Evolutionary conservation across 1,284 basidiomycete species (phyloP).

Genomic region (Irpex sp.): DNA sequence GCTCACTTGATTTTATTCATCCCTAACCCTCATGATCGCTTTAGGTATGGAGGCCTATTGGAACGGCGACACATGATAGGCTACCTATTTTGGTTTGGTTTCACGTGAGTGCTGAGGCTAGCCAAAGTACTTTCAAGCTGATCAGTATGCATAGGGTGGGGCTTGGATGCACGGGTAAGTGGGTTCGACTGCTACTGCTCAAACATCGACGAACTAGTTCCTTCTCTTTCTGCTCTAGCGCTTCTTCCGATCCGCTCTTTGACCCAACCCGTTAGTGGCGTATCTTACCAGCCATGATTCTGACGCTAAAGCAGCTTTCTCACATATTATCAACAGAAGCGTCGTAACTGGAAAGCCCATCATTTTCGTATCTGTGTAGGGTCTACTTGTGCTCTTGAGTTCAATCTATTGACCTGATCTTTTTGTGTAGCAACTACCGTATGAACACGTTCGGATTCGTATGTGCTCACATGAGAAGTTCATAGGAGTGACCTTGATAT

Average conservation of each 20-base stretch:
- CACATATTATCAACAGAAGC: slow-evolving; percentile 46
- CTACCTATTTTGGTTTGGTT: slow-evolving; percentile 50
- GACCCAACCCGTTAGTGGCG: slow-evolving; percentile 41
- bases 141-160: slow-evolving; percentile 37
- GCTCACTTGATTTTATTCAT: not conserved
- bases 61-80: slow-evolving; percentile 26
- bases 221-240: slow-evolving; percentile 22
- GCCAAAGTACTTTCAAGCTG: not conserved
- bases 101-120: slow-evolving; percentile 31
- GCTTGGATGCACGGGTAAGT: slow-evolving; percentile 40
- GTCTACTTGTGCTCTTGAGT: not conserved
- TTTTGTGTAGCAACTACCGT: slow-evolving; percentile 44
- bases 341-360: slow-evolving; percentile 43
- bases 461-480: slow-evolving; percentile 15
- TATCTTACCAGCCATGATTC: not conserved
- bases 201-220: slow-evolving; percentile 1
- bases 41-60: slow-evolving; percentile 39
- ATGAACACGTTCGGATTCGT: slow-evolving; percentile 58
- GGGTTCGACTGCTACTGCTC: not conserved
- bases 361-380: slow-evolving; percentile 50
- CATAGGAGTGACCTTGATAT: not conserved
- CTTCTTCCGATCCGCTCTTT: slow-evolving; percentile 34
- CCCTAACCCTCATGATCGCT: not conserved
- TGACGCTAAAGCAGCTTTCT: not conserved
- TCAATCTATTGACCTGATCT: not conserved